Evolutionary conservation across 495 filamentous ascomycete genomes (phyloP).

Genomic region (Margaritispora aquatica): DNA sequence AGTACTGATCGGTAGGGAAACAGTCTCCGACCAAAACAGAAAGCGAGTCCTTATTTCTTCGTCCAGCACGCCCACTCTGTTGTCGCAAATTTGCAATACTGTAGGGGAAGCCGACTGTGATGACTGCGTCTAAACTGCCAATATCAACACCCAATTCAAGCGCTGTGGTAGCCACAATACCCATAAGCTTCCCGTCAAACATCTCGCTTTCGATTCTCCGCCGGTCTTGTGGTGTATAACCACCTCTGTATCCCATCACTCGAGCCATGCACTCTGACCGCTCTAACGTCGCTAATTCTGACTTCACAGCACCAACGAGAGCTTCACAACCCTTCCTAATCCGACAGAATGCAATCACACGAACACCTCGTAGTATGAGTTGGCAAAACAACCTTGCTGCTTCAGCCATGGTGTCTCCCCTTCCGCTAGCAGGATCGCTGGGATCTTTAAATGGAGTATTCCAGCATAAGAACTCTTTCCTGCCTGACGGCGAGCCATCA

Average conservation of each 20-base stretch:
- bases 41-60: constrained; percentile 89
- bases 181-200: constrained; percentile 92
- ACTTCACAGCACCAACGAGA: constrained; percentile 72
- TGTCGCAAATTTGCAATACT: constrained; percentile 91
- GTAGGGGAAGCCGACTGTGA: constrained; percentile 92
- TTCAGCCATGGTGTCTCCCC: constrained; percentile 76
- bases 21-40: constrained; percentile 88
- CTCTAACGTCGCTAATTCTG: constrained; percentile 66
- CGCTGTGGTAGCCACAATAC: constrained; percentile 90
- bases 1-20: constrained; percentile 90
- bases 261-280: constrained; percentile 65
- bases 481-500: constrained; percentile 87
- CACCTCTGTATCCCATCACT: constrained; percentile 94
- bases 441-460: constrained; percentile 96
- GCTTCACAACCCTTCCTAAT: constrained; percentile 84
- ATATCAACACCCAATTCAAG: constrained; percentile 95
- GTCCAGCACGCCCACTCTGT: constrained; percentile 88
- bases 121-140: constrained; percentile 87
- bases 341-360: constrained; percentile 91
- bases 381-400: constrained; percentile 86
- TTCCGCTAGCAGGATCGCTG: constrained; percentile 75
- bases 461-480: constrained; percentile 97
- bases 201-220: constrained; percentile 89
- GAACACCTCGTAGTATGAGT: constrained; percentile 78
- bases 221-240: constrained; percentile 92